Evolutionary conservation across 164 flowering plant genomes (phyloP), one percentile per base, ranked within the genome.

Genomic region (Platanus orientalis): DNA sequence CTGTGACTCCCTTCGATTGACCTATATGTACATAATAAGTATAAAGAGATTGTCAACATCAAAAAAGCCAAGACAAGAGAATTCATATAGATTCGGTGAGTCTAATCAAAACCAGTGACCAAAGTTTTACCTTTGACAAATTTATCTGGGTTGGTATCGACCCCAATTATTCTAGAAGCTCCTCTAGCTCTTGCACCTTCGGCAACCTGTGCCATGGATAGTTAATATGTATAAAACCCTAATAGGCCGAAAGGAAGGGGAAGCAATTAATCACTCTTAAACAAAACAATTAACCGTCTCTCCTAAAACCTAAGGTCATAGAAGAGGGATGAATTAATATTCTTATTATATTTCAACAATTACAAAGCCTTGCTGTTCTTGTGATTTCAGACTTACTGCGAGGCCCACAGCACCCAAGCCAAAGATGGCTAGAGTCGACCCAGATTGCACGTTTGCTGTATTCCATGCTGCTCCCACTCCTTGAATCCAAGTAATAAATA

Each of bases 401-500:
- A 89, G 84, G 1, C 96, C 96, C 19, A 89, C 90, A 2, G 90
- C 80, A 12, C 96, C 96, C 59, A 89, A 63, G 0, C 96, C 96
- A 51, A 89, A 89, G 10, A 87, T 60, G 0, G 91, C 89, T 2
- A 89, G 79, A 20, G 51, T 77, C 7, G 89, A 80, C 5, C 90
- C 92, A 0, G 74, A 19, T 51, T 84, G 65, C 27, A 89, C 84
- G 56, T 89, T 69, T 10, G 96, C 96, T 0, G 84, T 78, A 57
- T 84, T 89, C 92, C 92, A 87, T 24, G 83, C 92, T 6, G 86
- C 92, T 63, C 96, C 96, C 25, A 87, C 75, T 16, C 92, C 87
- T 85, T 16, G 20, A 45, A 45, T 19, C 20, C 49, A 6, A 12
- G 63, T 25, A 20, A 27, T 30, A 28, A 9, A 36, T 3, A 45